Evolutionary conservation across 2,329 filamentous ascomycete genomes (phyloP), one percentile per base, ranked within the genome.

Genomic region (Emmonsiellopsis sp.): DNA sequence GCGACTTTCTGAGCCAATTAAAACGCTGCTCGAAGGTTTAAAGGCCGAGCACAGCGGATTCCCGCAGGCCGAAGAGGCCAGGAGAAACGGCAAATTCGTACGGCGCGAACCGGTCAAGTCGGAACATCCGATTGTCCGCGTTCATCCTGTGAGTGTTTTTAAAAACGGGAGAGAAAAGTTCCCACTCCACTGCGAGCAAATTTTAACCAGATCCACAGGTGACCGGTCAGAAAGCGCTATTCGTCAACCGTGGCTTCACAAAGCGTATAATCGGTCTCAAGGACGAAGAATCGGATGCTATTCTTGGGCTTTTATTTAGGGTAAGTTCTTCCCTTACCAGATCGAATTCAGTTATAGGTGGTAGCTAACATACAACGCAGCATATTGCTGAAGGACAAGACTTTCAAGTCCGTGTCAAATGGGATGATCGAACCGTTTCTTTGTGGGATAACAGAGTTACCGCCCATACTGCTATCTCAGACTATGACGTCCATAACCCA

Each of bases 191-290:
- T 26, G 20, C 20, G 3, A 5, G 20, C 20, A 26, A 26, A 26
- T 5, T 26, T 40, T 50, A 15, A 31, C 30, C 16, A n/a, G 5
- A 15, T 11, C 7, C 20, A 7, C 13, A 48, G 45, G 63, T 61
- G 32, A 70, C 68, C 0, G 66, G 66, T 0, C 53, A 63, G 41
- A 68, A 69, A 49, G 62, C 66, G 1, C 58, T 70, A 2, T 70
- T 64, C 42, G 65, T 70, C 37, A 70, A 70, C 50, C 55, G 58
- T 1, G 65, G 61, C 30, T 68, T 66, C 53, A 67, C 64, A 15
- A 62, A 62, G 32, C 67, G 68, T 42, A 73, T 76, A 46, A 63
- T 71, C 5, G 72, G 73, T 3, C 64, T 73, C 31, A 75, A 74
- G 55, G 67, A 73, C 52, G 66, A 71, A 37, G 73, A 75, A 54